Evolutionary conservation across 768 basidiomycete genomes (phyloP).

Genomic region (Dentipellis fragilis): DNA sequence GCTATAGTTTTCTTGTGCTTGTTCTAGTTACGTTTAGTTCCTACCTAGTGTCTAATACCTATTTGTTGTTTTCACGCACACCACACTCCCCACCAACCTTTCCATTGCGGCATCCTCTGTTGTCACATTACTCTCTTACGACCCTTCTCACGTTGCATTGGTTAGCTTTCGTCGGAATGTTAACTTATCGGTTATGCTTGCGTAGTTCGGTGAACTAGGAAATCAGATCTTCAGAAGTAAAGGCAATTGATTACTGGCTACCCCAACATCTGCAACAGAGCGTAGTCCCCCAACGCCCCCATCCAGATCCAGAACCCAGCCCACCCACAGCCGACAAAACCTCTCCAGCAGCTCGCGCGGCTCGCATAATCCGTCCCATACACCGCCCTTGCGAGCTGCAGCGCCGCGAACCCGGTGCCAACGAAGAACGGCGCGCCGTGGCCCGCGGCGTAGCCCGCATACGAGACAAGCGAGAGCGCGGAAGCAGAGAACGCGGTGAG

Average conservation of each 20-base stretch:
- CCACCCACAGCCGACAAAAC: constrained; percentile 84
- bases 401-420: constrained; percentile 60
- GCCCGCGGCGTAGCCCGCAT: constrained; percentile 71
- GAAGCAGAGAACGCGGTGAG: constrained; percentile 64
- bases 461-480: constrained; percentile 63
- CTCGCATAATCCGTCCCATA: constrained; percentile 65
- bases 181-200: neutral
- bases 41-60: neutral
- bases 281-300: constrained; percentile 68
- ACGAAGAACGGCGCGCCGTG: constrained; percentile 74
- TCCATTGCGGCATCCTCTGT: neutral
- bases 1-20: neutral
- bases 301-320: constrained; percentile 83
- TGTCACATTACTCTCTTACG: neutral
- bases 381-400: constrained; percentile 73
- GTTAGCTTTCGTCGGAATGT: neutral
- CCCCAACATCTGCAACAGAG: constrained; percentile 11
- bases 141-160: neutral
- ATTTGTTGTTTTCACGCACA: neutral
- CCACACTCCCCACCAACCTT: neutral
- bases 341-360: constrained; percentile 79
- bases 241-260: no score
- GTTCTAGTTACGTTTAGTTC: neutral
- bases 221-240: neutral
- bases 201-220: neutral